Percentiles rank a stretch among this genome's conserved stretches.
Evolutionary conservation across 352 stramenopile genomes (phyloP).

Genomic region (Globisporangium camurandrum): DNA sequence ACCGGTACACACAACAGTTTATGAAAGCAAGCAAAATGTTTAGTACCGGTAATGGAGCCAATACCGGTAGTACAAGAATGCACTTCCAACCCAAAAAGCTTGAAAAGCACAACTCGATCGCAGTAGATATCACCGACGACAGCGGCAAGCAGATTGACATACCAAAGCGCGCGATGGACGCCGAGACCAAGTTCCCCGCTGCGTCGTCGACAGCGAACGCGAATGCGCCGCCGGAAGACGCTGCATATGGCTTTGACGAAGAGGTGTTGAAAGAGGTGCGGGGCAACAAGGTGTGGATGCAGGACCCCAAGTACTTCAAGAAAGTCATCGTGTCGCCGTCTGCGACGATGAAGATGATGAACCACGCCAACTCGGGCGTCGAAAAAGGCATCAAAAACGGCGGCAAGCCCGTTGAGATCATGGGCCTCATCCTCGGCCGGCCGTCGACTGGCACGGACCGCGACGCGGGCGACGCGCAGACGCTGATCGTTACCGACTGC

Average conservation of each 20-base stretch:
- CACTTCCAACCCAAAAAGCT: neutral
- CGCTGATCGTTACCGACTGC: slow-evolving; percentile 96
- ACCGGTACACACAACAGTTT: too few relatives aligned
- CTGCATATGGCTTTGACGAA: slow-evolving; percentile 76
- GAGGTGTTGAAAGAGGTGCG: slow-evolving; percentile 81
- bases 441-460: slow-evolving; percentile 76
- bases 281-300: slow-evolving; percentile 86
- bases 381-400: slow-evolving; percentile 96
- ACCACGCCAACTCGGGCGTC: slow-evolving; percentile 96
- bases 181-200: slow-evolving; percentile 6
- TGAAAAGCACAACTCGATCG: neutral
- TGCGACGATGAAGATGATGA: slow-evolving; percentile 96
- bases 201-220: slow-evolving; percentile 8
- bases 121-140: neutral
- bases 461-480: slow-evolving; percentile 86
- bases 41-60: neutral
- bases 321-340: slow-evolving; percentile 92
- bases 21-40: too few relatives aligned
- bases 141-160: neutral
- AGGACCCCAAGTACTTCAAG: slow-evolving; percentile 94
- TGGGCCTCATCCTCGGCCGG: slow-evolving; percentile 96
- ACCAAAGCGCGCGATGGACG: slow-evolving; percentile 5
- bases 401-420: slow-evolving; percentile 97
- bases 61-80: neutral
- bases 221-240: slow-evolving; percentile 31